Base-by-base conservation (phyloP, 2,329 filamentous ascomycete species). In the Diplocarpon rosae region DNA sequence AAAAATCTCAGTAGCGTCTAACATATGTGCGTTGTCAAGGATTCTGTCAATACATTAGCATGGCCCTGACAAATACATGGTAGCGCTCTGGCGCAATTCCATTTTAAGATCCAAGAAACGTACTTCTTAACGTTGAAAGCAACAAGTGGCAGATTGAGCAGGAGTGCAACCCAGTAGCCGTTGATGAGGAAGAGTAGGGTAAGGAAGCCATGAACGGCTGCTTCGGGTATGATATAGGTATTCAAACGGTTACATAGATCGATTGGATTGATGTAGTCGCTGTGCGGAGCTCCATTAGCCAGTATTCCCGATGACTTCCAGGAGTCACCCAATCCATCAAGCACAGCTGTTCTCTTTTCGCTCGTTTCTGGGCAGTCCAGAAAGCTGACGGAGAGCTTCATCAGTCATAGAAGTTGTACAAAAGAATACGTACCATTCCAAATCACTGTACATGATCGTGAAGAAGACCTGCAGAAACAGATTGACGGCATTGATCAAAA, bases 181-280 rank as follows among this genome's bases (percentile, higher is more conserved):
- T 98, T 98, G 72, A 98, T 87, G 51, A 98, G 73, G 73, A 98
- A 98, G 53, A 98, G 69, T 65, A 94, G 81, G 42, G 92, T 96
- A 62, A 98, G 49, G 74, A 96, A 92, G 55, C 83, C 90, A 66
- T 98, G 93, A 53, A 98, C 90, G 56, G 87, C 90, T 60, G 92
- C 92, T 76, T 98, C 93, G 63, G 92, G 92, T 62, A 98, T 83
- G 65, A 98, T 98, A 73, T 98, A 98, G 65, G 90, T 93, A 77
- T 98, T 98, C 58, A 98, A 83, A 61, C 92, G 89, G 81, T 98
- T 98, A 84, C 92, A 98, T 56, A 98, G 89, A 62, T 98, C 92
- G 72, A 98, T 98, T 37, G 92, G 92, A 74, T 98, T 98, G 72
- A 98, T 98, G 71, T 98, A 98, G 71, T 98, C 92, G 71, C 88